Evolutionary conservation across 495 filamentous ascomycete genomes (phyloP), one percentile per base, ranked within the genome.

Genomic region (Aeminium ludgeri): DNA sequence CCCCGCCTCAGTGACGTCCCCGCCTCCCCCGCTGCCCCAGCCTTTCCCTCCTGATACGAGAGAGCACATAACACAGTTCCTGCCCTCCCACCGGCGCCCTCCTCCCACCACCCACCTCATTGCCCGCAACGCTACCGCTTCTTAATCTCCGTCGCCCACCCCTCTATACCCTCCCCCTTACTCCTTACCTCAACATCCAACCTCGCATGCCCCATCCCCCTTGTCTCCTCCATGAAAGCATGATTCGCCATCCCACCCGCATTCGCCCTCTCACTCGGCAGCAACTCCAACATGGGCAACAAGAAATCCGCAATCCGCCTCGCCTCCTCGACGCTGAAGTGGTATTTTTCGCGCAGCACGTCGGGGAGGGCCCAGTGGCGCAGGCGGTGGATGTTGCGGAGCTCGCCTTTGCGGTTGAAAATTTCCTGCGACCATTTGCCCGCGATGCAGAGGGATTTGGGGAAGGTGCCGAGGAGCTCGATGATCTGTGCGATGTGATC

Each of bases 401-500:
- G 74, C 56, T 99, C 89, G 42, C 89, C 89, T 59, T 94, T 93
- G 50, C 89, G 76, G 58, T 91, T 94, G 69, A 99, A 99, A 48
- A 99, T 99, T 57, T 96, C 91, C 58, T 95, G 87, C 6, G 79
- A 85, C 89, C 89, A 99, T 61, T 94, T 93, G 30, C 89, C 89
- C 0, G 78, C 76, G 33, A 89, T 68, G 55, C 80, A 93, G 19
- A 96, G 74, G 2, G 82, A 78, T 54, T 89, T 89, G 34, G 89
- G 87, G 58, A 99, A 96, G 15, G 76, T 74, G 16, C 89, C 89
- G 7, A 99, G 74, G 25, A 99, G 76, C 59, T 99, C 89, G 59
- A 99, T 95, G 54, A 99, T 95, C 58, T 99, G 89, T 2, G 89
- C 89, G 32, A 96, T 99, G 63, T 99, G 89, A 59, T 99, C 89